Percentiles rank a stretch among this genome's conserved stretches.
These are phyloP conservation scores for Moricandia moricandioides DNA, from an alignment of 345 rosid genomes.

Conservation along the genomic window DNA sequence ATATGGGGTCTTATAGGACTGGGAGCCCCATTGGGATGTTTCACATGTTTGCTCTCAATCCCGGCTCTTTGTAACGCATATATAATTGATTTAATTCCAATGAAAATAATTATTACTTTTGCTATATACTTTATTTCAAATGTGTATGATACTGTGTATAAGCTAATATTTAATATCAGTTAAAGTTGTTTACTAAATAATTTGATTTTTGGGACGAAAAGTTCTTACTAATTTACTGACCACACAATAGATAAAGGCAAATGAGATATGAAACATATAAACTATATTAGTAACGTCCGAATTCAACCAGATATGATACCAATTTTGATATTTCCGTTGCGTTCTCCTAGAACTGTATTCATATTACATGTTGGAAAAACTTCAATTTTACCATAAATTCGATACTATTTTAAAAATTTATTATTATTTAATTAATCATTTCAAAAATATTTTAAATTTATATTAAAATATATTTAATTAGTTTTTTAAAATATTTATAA, in stretches of 20 bases:
- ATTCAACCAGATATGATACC: conserved; percentile 6
- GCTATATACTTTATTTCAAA: background rate
- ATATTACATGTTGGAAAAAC: background rate
- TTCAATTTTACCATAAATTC: too few species aligned
- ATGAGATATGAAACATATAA: background rate
- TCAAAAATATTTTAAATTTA: too few species aligned
- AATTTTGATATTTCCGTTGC: background rate
- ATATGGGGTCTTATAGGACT: too few species aligned
- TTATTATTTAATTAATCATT: too few species aligned
- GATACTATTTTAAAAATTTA: too few species aligned
- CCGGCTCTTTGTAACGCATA: too few species aligned
- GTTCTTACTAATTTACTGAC: background rate
- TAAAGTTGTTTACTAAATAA: background rate
- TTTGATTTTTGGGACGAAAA: background rate
- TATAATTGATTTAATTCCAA: background rate
- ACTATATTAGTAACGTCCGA: background rate
- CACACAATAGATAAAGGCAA: background rate
- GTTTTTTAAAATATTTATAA: too few species aligned
- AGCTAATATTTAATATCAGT: background rate
- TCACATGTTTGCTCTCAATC: too few species aligned
- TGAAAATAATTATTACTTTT: background rate
- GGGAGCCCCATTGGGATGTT: too few species aligned
- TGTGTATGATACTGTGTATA: background rate
- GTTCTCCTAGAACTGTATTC: background rate
- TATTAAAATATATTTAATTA: too few species aligned